A percentile compares a stretch with the other conserved stretches of the same genome.
These are phyloP conservation scores for Hirschioporus abietinus DNA, from an alignment of 768 basidiomycete species.

Conservation along the genomic window DNA sequence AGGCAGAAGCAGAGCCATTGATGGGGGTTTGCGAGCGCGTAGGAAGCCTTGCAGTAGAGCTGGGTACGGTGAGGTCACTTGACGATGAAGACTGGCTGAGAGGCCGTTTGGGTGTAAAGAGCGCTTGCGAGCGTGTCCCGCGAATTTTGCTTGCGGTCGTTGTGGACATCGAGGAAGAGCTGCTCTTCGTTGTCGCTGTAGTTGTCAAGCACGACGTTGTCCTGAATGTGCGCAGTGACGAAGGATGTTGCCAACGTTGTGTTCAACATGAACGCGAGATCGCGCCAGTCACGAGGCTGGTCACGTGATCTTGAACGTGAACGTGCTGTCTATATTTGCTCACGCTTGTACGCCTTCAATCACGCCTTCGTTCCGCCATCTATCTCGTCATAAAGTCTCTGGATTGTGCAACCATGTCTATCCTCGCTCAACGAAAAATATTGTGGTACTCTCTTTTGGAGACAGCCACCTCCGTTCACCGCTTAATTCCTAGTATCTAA, in stretches of 20 bases:
- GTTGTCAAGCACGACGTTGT: neutral
- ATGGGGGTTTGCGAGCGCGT: slow-evolving; percentile 23
- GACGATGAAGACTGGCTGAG: slow-evolving; percentile 4
- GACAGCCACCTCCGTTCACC: no score
- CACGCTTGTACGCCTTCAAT: neutral
- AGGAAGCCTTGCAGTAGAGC: slow-evolving; percentile 26
- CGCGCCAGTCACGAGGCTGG: neutral
- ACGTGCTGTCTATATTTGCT: no score
- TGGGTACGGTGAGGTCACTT: slow-evolving; percentile 21
- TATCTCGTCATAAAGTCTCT: neutral
- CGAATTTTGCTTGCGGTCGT: neutral
- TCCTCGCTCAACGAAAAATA: no score
- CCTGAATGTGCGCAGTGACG: neutral
- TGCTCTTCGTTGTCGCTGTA: neutral
- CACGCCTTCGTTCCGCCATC: neutral
- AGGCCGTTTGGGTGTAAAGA: slow-evolving; percentile 50
- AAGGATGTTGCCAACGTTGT: neutral
- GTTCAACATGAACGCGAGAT: neutral
- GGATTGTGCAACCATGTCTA: neutral
- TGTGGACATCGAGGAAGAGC: neutral
- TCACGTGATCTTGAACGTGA: neutral
- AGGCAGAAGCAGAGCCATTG: slow-evolving; percentile 20
- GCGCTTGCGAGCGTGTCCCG: slow-evolving; percentile 30
- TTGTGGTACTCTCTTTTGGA: no score
- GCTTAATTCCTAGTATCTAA: no score